Evolutionary conservation across 2,329 filamentous ascomycete genomes (phyloP).

Genomic region (Decorospora gaudefroyi): DNA sequence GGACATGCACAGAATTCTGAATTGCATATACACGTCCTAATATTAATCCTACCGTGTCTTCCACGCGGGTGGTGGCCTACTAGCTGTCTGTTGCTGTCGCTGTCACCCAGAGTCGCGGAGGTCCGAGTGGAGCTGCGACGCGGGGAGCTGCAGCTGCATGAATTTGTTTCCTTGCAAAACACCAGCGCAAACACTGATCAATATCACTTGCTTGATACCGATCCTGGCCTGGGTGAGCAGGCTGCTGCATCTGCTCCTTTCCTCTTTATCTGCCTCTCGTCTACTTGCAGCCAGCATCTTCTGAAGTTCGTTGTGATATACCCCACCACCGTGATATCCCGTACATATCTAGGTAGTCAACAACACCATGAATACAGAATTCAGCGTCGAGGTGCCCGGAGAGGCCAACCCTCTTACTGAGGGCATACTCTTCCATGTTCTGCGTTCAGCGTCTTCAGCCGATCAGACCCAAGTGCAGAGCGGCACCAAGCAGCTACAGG

Average conservation of each 20-base stretch:
- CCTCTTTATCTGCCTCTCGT: neutral
- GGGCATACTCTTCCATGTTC: conserved; percentile 53
- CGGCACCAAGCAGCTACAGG: conserved; percentile 57
- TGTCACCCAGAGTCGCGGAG: conserved; percentile 7
- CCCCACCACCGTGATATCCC: conserved; percentile 25
- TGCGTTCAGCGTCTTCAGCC: conserved; percentile 54
- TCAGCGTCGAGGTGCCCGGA: conserved; percentile 69
- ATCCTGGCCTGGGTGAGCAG: conserved; percentile 40
- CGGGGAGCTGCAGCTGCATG: conserved; percentile 31
- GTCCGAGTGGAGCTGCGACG: conserved; percentile 25
- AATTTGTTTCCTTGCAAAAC: conserved; percentile 6
- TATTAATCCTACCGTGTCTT: too few relatives aligned
- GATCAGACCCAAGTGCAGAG: conserved; percentile 56
- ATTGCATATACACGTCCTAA: too few relatives aligned
- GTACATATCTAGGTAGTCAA: neutral
- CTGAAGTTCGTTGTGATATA: too few relatives aligned
- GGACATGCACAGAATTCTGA: too few relatives aligned
- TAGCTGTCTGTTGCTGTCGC: too few relatives aligned
- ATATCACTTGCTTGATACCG: conserved; percentile 15
- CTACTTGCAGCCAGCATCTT: conserved; percentile 3
- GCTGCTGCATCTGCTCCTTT: conserved; percentile 1
- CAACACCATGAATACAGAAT: conserved; percentile 38
- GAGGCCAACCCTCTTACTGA: conserved; percentile 68
- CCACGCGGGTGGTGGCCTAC: too few relatives aligned
- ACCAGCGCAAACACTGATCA: conserved; percentile 17